Base-by-base conservation (phyloP, 768 basidiomycete species). In the Cystofilobasidium macerans region DNA sequence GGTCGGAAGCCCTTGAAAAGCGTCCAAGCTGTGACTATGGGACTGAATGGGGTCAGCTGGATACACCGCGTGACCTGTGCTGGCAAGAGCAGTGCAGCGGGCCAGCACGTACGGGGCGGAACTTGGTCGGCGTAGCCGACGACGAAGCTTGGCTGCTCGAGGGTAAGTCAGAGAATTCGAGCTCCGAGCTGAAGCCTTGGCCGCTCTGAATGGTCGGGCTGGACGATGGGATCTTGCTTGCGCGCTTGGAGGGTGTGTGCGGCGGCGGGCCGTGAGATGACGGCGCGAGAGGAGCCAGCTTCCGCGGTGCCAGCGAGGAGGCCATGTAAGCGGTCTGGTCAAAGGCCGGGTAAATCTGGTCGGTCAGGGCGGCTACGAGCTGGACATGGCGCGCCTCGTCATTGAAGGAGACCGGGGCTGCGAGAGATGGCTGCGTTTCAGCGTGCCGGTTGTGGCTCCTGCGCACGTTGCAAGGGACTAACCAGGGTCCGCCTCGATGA, bases 181-280 rank as follows among this genome's bases (percentile, higher is more conserved):
- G 28, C 38, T 54, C 51, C 16, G 58, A 60, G 58, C 58, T 60
- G 16, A 26, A n/a, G 35, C 58, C 43, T 4, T n/a, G 22, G 28
- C 35, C 38, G 38, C 58, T 60, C 32, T 40, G 45, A n/a, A 47
- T 40, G 30, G 35, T 43, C 3, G 22, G 11, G 22, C 30, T 28
- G 3, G 58, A 60, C 9, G 9, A 2, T 11, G 18, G 0, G 2
- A 30, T 14, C 24, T 6, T 42, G 7, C 38, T 35, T n/a, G 38
- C 4, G 7, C 58, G 22, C 38, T 40, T 42, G 9, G 26, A 18
- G 2, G 30, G 38, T 13, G 26, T 60, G 33, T 30, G 24, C 6
- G 58, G 36, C 1, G 16, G 38, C 1, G n/a, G 8, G 20, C n/a
- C 28, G 22, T n/a, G n/a, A n/a, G 35, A 59, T 22, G 35, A 7